Conservation (phyloP, 768 basidiomycete species). For the Suillus luteus region DNA sequence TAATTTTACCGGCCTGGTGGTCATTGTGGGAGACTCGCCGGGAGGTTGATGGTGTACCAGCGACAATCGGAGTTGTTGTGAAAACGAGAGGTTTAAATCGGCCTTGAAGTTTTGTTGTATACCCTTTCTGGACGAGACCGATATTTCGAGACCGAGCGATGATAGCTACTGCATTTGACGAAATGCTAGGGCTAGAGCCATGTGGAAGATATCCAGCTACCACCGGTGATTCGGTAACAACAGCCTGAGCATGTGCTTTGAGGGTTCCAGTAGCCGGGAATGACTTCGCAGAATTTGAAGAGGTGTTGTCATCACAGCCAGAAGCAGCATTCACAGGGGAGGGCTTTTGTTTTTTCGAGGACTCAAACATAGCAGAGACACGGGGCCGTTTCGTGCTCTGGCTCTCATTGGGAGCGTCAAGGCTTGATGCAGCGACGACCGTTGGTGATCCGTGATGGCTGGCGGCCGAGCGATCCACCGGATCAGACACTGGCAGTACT, state of each 20-base stretch:
- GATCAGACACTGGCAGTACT: not conserved
- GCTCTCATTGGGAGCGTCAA: not conserved
- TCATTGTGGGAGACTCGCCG: not conserved
- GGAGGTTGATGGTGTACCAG: not conserved
- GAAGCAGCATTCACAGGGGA: not conserved
- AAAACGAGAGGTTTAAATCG: constrained; percentile 7
- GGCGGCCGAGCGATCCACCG: not conserved
- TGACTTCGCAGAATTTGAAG: not conserved
- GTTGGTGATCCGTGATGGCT: not conserved
- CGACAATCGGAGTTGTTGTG: not conserved
- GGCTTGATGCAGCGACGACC: not conserved
- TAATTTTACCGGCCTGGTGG: not conserved
- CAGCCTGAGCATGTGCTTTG: not conserved
- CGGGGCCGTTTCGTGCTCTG: not conserved
- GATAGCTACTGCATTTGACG: not conserved
- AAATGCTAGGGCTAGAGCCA: not conserved
- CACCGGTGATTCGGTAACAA: not conserved
- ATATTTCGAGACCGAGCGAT: not conserved
- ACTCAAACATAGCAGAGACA: not conserved
- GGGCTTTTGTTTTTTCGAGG: not conserved
- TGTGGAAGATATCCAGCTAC: not conserved
- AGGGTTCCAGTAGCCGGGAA: not conserved
- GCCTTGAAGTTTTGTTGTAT: not conserved
- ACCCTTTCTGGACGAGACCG: not conserved
- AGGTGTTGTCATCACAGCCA: not conserved